Percentiles rank a stretch among this genome's conserved stretches.
phyloP scores from a whole-genome alignment of 2,329 filamentous ascomycete species.

The Diplodia sapinea region DNA sequence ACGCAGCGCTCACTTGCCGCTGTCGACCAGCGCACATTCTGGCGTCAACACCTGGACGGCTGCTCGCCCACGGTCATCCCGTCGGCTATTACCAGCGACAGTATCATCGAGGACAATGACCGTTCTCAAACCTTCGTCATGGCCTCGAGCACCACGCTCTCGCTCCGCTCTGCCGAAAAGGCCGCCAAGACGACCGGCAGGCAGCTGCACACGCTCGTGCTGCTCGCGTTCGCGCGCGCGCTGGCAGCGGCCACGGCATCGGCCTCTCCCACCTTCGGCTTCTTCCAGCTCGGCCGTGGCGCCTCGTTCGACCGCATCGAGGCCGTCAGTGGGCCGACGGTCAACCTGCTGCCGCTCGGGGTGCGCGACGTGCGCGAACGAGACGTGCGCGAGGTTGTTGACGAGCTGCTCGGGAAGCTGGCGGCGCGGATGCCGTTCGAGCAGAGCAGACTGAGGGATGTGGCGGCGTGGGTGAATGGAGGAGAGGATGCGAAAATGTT shows the following conservation, averaged over 20 bases:
- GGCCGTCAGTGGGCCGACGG: slow-evolving; percentile 40
- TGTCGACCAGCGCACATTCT: slow-evolving; percentile 20
- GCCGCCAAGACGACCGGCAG: slow-evolving; percentile 35
- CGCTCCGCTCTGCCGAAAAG: slow-evolving; percentile 37
- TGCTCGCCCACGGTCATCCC: slow-evolving; percentile 6
- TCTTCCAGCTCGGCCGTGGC: slow-evolving; percentile 45
- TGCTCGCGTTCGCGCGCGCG: slow-evolving; percentile 40
- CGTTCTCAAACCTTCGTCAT: slow-evolving; percentile 36
- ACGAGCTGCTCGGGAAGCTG: slow-evolving; percentile 35
- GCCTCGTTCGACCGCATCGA: slow-evolving; percentile 39
- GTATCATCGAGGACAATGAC: not conserved
- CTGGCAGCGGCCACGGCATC: slow-evolving; percentile 36
- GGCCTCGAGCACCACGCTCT: slow-evolving; percentile 36
- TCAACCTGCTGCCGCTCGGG: slow-evolving; percentile 42
- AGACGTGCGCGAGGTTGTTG: slow-evolving; percentile 1
- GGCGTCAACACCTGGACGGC: slow-evolving; percentile 15
- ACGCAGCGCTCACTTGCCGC: slow-evolving; percentile 32
- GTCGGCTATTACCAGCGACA: not conserved
- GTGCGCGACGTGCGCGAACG: slow-evolving; percentile 32
- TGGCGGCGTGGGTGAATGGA: slow-evolving; percentile 35
- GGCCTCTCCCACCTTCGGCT: slow-evolving; percentile 39
- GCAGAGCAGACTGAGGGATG: slow-evolving; percentile 40
- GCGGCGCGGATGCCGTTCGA: slow-evolving; percentile 41
- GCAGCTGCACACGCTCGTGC: slow-evolving; percentile 40
- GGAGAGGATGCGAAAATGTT: slow-evolving; percentile 15